Evolutionary conservation across 805 yeast species (phyloP).

Genomic region (Hanseniaspora nectarophila): DNA sequence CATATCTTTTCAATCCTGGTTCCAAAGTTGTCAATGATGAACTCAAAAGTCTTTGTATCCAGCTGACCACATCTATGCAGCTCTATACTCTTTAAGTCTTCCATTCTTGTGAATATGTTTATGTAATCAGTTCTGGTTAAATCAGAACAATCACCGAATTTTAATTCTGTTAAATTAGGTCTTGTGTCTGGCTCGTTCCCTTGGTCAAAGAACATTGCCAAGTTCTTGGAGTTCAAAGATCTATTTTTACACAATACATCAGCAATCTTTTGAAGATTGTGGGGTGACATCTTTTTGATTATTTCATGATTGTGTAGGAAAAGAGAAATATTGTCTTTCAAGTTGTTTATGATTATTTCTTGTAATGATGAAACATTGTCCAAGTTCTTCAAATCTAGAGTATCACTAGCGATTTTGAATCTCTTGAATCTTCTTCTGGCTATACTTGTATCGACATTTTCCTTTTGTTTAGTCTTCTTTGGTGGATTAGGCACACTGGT

Average conservation of each 20-base stretch:
- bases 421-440: slow-evolving; percentile 18
- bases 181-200: not conserved
- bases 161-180: slow-evolving; percentile 38
- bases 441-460: slow-evolving; percentile 11
- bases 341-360: slow-evolving; percentile 59
- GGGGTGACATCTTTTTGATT: slow-evolving; percentile 74
- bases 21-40: slow-evolving; percentile 46
- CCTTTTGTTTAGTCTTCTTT: not conserved
- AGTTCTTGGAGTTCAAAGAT: slow-evolving; percentile 58
- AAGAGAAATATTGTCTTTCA: slow-evolving; percentile 35
- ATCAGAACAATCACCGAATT: slow-evolving; percentile 88
- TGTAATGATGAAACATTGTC: slow-evolving; percentile 60
- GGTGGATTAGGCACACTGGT: slow-evolving; percentile 12
- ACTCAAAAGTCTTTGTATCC: slow-evolving; percentile 60
- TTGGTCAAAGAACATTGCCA: slow-evolving; percentile 60
- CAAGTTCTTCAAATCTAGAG: slow-evolving; percentile 53
- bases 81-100: slow-evolving; percentile 51
- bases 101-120: slow-evolving; percentile 67
- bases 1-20: slow-evolving; percentile 40
- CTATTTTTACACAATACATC: slow-evolving; percentile 72
- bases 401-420: slow-evolving; percentile 66
- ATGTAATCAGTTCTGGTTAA: slow-evolving; percentile 53
- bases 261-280: slow-evolving; percentile 59
- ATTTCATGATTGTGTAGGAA: slow-evolving; percentile 34
- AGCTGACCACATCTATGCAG: slow-evolving; percentile 89